Base-by-base conservation (phyloP, 192 early-diverging fungal species). In the Coemansia sp. region DNA sequence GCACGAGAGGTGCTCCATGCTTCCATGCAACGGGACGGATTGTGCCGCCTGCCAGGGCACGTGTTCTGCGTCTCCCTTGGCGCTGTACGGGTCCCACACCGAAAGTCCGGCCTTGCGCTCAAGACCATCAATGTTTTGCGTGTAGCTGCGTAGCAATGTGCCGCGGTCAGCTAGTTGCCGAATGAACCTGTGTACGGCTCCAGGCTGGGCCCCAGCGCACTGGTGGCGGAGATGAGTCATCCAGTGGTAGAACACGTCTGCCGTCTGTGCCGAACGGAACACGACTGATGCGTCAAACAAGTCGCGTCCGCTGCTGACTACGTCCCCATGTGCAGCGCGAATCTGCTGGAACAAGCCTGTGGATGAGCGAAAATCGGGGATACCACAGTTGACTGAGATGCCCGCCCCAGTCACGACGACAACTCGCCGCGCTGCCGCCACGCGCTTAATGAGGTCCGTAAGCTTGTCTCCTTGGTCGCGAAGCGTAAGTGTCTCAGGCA, bases 41-140 rank as follows among this genome's bases (percentile, higher is more conserved):
- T 84, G 73, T 7, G 76, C 75, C 3, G 45, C 23, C 64, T 75
- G 68, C 81, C 76, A 78, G 21, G 75, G 64, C 14, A 78, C 73
- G 27, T 78, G 51, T 4, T 21, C 48, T 29, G 53, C 27, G 12
- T 62, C 46, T 25, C 23, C 60, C 15, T 67, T 58, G 15, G 34
- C 11, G 11, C 57, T 63, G 62, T 76, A 68, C 8, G 74, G 82
- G 62, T 78, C 74, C 72, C 74, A 84, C n/a, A 87, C 85, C 2
- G 78, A 68, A 63, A 94, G 78, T 12, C 90, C 89, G 0, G 92
- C 85, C 10, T 88, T 86, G 53, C 86, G 85, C 75, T 99, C 96
- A 7, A 99, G 85, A 53, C 93, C 91, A 69, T 99, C 97, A 67
- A 99, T 98, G 78, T 99, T 99, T 82, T 96, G 97, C 25, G 97